Evolutionary conservation across 139 green algal genomes (phyloP).

Genomic region (Tetradesmus obliquus): DNA sequence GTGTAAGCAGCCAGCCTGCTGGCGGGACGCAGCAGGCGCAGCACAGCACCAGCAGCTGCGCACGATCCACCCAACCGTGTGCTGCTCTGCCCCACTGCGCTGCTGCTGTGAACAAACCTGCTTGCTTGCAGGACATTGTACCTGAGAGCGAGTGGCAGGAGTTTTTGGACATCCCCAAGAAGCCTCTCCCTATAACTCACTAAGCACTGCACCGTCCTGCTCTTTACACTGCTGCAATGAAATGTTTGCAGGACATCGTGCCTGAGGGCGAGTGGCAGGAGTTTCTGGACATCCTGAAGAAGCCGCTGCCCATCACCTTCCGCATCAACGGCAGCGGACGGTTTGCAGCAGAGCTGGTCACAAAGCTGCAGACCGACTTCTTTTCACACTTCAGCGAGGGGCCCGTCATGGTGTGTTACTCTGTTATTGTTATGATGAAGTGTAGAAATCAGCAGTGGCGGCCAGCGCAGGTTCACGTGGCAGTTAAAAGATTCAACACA

Average conservation of each 20-base stretch:
- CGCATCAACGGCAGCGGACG: constrained; percentile 95
- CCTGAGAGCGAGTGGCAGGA: constrained; percentile 87
- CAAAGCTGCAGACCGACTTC: constrained; percentile 84
- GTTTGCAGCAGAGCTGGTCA: constrained; percentile 82
- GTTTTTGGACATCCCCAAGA: constrained; percentile 84
- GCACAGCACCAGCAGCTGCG: too few relatives aligned
- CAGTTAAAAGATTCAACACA: neutral
- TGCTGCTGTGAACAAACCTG: too few relatives aligned
- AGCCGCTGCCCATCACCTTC: constrained; percentile 94
- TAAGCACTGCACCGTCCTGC: neutral
- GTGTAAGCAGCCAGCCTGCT: too few relatives aligned
- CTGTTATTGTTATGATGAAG: neutral
- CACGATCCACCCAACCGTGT: too few relatives aligned
- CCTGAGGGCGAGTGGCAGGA: constrained; percentile 88
- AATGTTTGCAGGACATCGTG: constrained; percentile 67
- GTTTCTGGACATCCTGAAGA: constrained; percentile 85
- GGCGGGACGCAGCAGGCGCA: too few relatives aligned
- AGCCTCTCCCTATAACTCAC: constrained; percentile 85
- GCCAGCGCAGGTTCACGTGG: too few relatives aligned
- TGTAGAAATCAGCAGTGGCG: too few relatives aligned
- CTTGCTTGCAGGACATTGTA: constrained; percentile 61
- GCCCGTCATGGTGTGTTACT: constrained; percentile 52
- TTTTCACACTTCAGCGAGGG: constrained; percentile 66
- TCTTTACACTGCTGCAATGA: neutral
- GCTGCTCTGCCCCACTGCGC: too few relatives aligned